Conservation (phyloP, 768 basidiomycete genomes). For the Boletus pseudo-olivaceus region DNA sequence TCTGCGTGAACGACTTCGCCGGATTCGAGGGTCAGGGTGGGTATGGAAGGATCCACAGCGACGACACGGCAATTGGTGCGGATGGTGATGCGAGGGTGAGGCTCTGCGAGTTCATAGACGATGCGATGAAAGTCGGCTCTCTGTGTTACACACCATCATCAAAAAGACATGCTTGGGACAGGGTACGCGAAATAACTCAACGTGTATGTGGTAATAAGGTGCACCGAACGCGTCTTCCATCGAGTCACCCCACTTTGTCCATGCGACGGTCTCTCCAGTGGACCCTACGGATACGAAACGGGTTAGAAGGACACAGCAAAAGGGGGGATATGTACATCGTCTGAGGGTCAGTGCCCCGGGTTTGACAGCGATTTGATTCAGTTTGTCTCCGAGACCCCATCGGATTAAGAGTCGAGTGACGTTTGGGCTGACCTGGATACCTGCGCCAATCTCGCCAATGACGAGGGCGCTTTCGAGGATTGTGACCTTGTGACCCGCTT, state of each 20-base stretch:
- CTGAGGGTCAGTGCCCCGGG: slow-evolving; percentile 40
- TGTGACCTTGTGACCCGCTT: slow-evolving; percentile 47
- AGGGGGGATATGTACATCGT: slow-evolving; percentile 34
- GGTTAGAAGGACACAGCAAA: background rate
- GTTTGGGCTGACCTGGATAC: slow-evolving; percentile 47
- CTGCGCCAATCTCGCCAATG: slow-evolving; percentile 48
- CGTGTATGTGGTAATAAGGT: slow-evolving; percentile 36
- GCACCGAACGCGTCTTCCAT: slow-evolving; percentile 34
- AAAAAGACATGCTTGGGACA: background rate
- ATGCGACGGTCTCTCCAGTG: slow-evolving; percentile 35
- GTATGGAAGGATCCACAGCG: slow-evolving; percentile 30
- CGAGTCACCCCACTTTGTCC: slow-evolving; percentile 34
- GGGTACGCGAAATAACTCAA: slow-evolving; percentile 3
- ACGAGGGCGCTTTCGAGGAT: slow-evolving; percentile 41
- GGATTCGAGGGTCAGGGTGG: slow-evolving; percentile 38
- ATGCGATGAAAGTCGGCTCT: slow-evolving; percentile 48
- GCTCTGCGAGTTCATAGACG: slow-evolving; percentile 34
- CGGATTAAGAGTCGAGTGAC: slow-evolving; percentile 43
- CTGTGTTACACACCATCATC: slow-evolving; percentile 5
- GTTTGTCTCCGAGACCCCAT: slow-evolving; percentile 46
- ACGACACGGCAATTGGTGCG: slow-evolving; percentile 36
- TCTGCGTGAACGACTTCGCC: slow-evolving; percentile 44
- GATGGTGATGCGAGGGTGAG: slow-evolving; percentile 34
- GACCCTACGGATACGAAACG: slow-evolving; percentile 17
- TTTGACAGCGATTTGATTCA: slow-evolving; percentile 36